Conservation (phyloP, 768 basidiomycete genomes). For the Cystobasidium tubakii region DNA sequence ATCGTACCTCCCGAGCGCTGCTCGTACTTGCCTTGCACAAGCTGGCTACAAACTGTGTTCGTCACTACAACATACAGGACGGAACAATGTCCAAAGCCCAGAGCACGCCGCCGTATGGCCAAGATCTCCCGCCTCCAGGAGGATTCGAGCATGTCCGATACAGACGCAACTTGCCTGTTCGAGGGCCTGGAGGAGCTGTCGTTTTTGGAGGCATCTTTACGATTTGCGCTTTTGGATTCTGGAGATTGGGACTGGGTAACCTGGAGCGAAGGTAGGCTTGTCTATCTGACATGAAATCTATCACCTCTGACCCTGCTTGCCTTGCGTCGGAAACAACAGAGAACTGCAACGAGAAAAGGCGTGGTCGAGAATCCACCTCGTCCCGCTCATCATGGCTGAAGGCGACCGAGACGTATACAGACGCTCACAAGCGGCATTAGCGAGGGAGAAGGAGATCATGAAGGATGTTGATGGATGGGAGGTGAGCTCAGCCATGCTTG, state of each 20-base stretch:
- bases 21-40: too few relatives aligned
- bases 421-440: constrained; percentile 67
- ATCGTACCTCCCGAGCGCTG: neutral
- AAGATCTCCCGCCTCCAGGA: constrained; percentile 86
- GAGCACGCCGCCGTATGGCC: constrained; percentile 25
- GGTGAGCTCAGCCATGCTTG: constrained; percentile 58
- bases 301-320: neutral
- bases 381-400: constrained; percentile 86
- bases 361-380: constrained; percentile 91
- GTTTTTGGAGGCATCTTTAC: constrained; percentile 55
- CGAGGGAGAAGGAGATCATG: constrained; percentile 84
- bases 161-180: constrained; percentile 87
- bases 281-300: too few relatives aligned
- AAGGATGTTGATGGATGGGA: constrained; percentile 87
- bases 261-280: constrained; percentile 83
- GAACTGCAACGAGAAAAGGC: constrained; percentile 86
- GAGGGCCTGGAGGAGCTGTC: constrained; percentile 58
- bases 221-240: constrained; percentile 85
- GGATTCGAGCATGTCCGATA: constrained; percentile 90
- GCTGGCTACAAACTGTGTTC: too few relatives aligned
- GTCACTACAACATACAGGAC: neutral
- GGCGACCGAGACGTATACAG: constrained; percentile 84
- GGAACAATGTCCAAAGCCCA: constrained; percentile 51
- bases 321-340: constrained; percentile 52
- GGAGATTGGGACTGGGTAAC: constrained; percentile 81